phyloP scores from a whole-genome alignment of 2,329 filamentous ascomycete species.

The Aspergillus fumigatus region DNA sequence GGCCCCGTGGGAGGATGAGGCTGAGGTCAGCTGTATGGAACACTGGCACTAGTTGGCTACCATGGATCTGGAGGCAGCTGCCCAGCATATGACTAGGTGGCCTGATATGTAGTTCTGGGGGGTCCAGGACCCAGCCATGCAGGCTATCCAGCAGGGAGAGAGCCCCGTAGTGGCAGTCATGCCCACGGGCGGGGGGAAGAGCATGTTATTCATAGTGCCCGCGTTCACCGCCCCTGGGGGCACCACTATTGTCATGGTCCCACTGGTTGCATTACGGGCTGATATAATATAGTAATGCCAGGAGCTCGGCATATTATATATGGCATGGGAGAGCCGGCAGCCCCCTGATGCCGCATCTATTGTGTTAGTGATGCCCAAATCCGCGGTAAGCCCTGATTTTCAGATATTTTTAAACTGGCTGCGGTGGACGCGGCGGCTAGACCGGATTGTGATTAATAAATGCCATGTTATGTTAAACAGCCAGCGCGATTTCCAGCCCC shows the following conservation, averaged over 20 bases:
- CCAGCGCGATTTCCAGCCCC: slow-evolving; percentile 1
- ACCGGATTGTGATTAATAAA: slow-evolving; percentile 8
- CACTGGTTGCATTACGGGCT: not conserved
- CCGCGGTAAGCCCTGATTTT: not conserved
- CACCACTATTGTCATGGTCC: not conserved
- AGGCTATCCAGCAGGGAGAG: slow-evolving; percentile 1
- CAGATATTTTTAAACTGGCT: slow-evolving; percentile 1
- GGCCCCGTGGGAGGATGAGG: too few species aligned
- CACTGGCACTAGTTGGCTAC: not conserved
- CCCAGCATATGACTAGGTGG: slow-evolving; percentile 1
- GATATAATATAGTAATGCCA: not conserved
- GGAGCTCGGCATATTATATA: not conserved
- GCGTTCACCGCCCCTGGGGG: not conserved
- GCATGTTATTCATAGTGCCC: slow-evolving; percentile 7
- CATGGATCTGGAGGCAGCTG: not conserved
- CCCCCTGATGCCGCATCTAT: slow-evolving; percentile 5
- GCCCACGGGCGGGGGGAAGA: not conserved
- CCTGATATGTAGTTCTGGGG: not conserved
- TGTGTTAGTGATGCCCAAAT: slow-evolving; percentile 8
- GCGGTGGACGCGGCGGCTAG: not conserved
- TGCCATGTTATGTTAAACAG: slow-evolving; percentile 8
- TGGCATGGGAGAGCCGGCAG: slow-evolving; percentile 6
- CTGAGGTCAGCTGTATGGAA: not conserved
- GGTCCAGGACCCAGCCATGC: not conserved
- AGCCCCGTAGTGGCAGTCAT: not conserved